Evolutionary conservation across 23 red algal genomes (phyloP), one percentile per base, ranked within the genome.

Genomic region (Gracilaria domingensis): DNA sequence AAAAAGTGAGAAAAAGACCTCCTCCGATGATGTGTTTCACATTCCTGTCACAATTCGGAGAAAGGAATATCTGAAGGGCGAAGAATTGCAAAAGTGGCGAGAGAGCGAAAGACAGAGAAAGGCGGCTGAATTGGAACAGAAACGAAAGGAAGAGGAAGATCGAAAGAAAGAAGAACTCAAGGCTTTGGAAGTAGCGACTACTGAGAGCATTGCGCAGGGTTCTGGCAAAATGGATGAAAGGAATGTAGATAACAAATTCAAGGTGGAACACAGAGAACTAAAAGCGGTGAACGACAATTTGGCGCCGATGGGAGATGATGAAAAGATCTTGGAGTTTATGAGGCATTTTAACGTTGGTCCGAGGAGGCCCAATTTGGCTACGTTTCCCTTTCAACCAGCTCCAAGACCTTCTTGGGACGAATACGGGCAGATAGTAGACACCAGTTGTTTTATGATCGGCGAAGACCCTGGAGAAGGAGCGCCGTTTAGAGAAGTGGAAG

Each of bases 391-490:
- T 48, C n/a, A 87, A 40, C 48, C 24, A 25, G 47, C 75, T 58
- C 81, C 65, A 6, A 39, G 61, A 83, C 75, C 66, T 37, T 69
- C 33, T 4, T 95, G 91, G 84, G 97, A 99, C 81, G 97, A 95
- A 23, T 99, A 96, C 77, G 97, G 97, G 6, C 91, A 95, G 82
- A 93, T 95, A 17, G 62, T 99, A 32, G 94, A 96, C 79, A 83
- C 84, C 11, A 58, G 37, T 34, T 76, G 86, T 40, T 99, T 96
- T 66, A 96, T 95, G 91, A 99, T 96, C 48, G 97, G 97, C 12
- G 97, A 99, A 73, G 97, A 99, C 59, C 94, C 97, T 4, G 97
- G 91, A 0, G 97, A 95, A 72, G 87, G 87, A 37, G 87, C 74
- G 23, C 73, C 76, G 42, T 23, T 48, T 13, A 59, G 56, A 24